A percentile compares a stretch with the other conserved stretches of the same genome.
phyloP scores from a whole-genome alignment of 2,329 filamentous ascomycete genomes.

The Alternaria conjuncta region DNA sequence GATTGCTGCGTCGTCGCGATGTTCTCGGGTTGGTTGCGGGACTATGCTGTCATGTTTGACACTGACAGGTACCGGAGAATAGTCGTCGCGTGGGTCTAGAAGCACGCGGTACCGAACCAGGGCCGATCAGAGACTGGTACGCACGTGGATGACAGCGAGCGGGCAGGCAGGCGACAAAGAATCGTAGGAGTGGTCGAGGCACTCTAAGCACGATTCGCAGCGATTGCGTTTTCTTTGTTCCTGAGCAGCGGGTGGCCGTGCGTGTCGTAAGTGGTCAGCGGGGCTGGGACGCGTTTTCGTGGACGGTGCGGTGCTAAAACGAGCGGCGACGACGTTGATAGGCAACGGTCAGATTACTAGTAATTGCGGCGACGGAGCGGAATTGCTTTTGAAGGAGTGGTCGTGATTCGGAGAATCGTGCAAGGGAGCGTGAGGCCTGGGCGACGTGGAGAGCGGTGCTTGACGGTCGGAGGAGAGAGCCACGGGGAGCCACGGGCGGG shows the following conservation, averaged over 20 bases:
- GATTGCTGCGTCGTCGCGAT: constrained; percentile 32
- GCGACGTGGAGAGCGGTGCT: constrained; percentile 20
- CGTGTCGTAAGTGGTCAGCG: constrained; percentile 28
- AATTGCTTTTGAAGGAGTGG: constrained; percentile 36
- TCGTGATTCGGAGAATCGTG: constrained; percentile 46
- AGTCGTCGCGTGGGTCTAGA: constrained; percentile 27
- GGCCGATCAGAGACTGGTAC: constrained; percentile 21
- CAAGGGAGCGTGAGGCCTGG: constrained; percentile 44
- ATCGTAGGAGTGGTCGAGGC: constrained; percentile 8
- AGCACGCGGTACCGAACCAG: constrained; percentile 22
- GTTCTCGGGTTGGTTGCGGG: constrained; percentile 24
- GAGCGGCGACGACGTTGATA: constrained; percentile 35
- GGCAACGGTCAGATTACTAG: constrained; percentile 26
- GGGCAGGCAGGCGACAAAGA: constrained; percentile 26
- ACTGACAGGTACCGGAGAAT: constrained; percentile 25
- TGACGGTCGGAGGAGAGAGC: constrained; percentile 17
- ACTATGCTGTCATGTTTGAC: constrained; percentile 48
- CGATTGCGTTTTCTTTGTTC: constrained; percentile 29
- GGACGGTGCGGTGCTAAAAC: constrained; percentile 21
- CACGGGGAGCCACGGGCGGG: constrained; percentile 42
- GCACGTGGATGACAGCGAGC: constrained; percentile 20
- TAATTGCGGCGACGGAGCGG: constrained; percentile 17
- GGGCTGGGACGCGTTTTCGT: constrained; percentile 11
- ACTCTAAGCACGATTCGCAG: constrained; percentile 2
- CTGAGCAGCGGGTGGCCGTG: constrained; percentile 27